Conservation (phyloP, 2,329 filamentous ascomycete species). For the Alternaria triticimaculans region DNA sequence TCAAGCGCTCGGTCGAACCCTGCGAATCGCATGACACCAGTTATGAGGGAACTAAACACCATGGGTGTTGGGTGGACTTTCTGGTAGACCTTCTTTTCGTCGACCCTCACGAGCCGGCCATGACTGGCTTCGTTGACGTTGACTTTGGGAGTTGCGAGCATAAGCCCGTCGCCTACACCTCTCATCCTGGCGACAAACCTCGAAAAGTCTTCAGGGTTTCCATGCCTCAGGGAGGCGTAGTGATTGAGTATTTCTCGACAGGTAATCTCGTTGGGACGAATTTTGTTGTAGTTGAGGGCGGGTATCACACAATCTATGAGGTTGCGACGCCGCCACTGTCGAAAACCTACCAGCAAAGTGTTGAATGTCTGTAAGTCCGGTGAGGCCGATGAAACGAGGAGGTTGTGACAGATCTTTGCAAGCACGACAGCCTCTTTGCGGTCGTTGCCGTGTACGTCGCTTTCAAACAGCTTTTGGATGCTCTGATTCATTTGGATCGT, state of each 20-base stretch:
- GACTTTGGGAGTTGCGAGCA: constrained; percentile 50
- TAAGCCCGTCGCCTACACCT: constrained; percentile 48
- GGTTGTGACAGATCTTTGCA: constrained; percentile 63
- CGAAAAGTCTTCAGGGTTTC: constrained; percentile 40
- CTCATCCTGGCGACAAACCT: constrained; percentile 52
- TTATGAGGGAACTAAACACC: constrained; percentile 52
- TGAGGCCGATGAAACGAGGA: constrained; percentile 66
- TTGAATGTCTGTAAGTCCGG: constrained; percentile 76
- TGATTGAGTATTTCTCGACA: constrained; percentile 50
- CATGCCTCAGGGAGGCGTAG: constrained; percentile 43
- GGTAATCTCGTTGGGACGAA: constrained; percentile 56
- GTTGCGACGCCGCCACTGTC: constrained; percentile 30
- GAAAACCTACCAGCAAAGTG: constrained; percentile 70
- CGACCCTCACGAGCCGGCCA: constrained; percentile 33
- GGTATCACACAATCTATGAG: constrained; percentile 41
- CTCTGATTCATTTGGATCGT: constrained; percentile 40
- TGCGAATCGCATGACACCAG: constrained; percentile 53
- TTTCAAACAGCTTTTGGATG: constrained; percentile 31
- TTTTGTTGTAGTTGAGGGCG: constrained; percentile 44
- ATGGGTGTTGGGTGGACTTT: constrained; percentile 53
- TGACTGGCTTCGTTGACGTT: constrained; percentile 42
- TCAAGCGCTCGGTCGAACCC: constrained; percentile 54
- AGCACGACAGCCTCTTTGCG: constrained; percentile 23
- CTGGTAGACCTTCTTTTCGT: constrained; percentile 48
- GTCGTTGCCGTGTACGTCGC: constrained; percentile 19